phyloP scores from a whole-genome alignment of 169 alveolate species.

The Cryptosporidium ryanae region DNA sequence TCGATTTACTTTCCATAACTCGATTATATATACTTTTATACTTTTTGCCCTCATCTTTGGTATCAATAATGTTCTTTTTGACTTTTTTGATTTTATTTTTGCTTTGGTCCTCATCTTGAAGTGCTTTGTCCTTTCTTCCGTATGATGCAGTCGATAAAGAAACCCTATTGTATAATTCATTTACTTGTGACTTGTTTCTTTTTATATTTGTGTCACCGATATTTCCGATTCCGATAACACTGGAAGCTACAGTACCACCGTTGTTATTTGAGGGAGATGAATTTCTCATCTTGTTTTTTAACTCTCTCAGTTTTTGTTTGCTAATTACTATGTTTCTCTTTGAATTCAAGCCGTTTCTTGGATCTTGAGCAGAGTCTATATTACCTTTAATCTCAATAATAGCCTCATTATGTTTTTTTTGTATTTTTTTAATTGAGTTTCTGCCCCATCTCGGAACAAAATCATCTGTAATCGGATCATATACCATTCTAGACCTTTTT shows the following conservation, averaged over 20 bases:
- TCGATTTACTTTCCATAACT: not conserved
- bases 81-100: conserved; percentile 24
- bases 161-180: conserved; percentile 39
- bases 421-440: conserved; percentile 80
- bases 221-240: conserved; percentile 34
- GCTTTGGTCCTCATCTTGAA: conserved; percentile 33
- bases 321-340: conserved; percentile 25
- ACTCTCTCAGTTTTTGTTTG: conserved; percentile 59
- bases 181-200: conserved; percentile 33
- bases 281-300: conserved; percentile 28
- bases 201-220: conserved; percentile 23
- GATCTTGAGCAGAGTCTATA: conserved; percentile 28
- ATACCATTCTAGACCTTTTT: conserved; percentile 85
- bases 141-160: conserved; percentile 72
- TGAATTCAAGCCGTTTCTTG: conserved; percentile 21
- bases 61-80: conserved; percentile 8
- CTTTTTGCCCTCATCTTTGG: conserved; percentile 10
- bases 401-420: conserved; percentile 80
- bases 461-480: conserved; percentile 81
- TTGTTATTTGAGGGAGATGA: not conserved
- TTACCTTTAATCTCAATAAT: conserved; percentile 82
- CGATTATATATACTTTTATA: conserved; percentile 44
- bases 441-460: conserved; percentile 88
- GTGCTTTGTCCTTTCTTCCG: conserved; percentile 59
- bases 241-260: not conserved